Conservation (phyloP, 2,329 filamentous ascomycete genomes). For the Emergomyces orientalis region DNA sequence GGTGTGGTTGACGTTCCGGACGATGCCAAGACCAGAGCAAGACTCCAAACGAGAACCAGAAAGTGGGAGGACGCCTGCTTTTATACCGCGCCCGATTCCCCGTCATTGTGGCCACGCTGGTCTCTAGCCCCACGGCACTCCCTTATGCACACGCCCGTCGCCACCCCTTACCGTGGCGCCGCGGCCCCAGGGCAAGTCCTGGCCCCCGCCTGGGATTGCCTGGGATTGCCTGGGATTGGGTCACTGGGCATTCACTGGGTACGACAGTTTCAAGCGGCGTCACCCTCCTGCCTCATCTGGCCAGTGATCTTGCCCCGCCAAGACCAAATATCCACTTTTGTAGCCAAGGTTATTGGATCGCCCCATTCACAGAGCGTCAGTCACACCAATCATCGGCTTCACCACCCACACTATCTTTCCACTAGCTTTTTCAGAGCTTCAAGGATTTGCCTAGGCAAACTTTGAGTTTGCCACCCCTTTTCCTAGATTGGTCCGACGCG, state of each 20-base stretch:
- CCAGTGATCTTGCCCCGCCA: neutral
- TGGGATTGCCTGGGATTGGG: constrained; percentile 7
- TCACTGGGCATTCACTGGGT: no score
- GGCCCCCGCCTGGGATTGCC: neutral
- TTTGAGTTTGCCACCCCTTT: constrained; percentile 9
- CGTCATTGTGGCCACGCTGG: constrained; percentile 7
- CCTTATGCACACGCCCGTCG: constrained; percentile 11
- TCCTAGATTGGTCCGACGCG: neutral
- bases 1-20: constrained; percentile 13
- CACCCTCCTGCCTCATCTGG: constrained; percentile 3
- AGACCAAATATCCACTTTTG: neutral
- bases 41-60: constrained; percentile 10
- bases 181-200: neutral
- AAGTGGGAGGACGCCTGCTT: constrained; percentile 15
- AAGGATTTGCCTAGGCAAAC: no score
- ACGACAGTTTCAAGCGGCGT: constrained; percentile 8
- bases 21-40: constrained; percentile 16
- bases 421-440: neutral
- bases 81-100: constrained; percentile 15
- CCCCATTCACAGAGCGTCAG: constrained; percentile 7
- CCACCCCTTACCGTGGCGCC: constrained; percentile 6
- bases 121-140: constrained; percentile 9
- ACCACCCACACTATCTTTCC: neutral
- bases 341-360: neutral
- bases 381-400: constrained; percentile 11